These are phyloP conservation scores for Leptodermis oblonga DNA, from an alignment of 257 asterid genomes.

Conservation along the genomic window DNA sequence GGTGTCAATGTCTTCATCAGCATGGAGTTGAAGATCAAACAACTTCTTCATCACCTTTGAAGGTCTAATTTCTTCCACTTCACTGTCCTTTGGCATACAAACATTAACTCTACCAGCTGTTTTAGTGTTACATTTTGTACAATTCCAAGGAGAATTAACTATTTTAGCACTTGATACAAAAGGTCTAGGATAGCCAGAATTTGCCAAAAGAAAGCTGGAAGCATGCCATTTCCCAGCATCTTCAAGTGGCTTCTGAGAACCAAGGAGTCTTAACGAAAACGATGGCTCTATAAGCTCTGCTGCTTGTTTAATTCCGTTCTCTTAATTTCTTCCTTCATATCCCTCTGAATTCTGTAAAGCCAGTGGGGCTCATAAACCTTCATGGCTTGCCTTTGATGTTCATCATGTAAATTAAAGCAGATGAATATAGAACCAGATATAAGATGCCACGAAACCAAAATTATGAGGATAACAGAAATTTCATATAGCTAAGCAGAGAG, in stretches of 20 bases:
- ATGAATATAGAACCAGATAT: too few relatives aligned
- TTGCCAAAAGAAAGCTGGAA: constrained; percentile 43
- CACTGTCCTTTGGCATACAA: constrained; percentile 42
- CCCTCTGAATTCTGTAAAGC: constrained; percentile 75
- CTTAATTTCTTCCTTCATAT: constrained; percentile 75
- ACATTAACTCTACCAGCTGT: constrained; percentile 43
- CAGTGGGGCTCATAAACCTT: constrained; percentile 91
- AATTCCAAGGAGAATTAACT: constrained; percentile 60
- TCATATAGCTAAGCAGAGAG: too few relatives aligned
- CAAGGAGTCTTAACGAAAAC: constrained; percentile 60
- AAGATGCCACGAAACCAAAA: too few relatives aligned
- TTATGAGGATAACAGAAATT: too few relatives aligned
- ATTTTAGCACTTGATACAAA: constrained; percentile 50
- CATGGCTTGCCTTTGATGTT: too few relatives aligned
- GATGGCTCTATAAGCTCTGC: constrained; percentile 63
- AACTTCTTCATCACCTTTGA: constrained; percentile 71
- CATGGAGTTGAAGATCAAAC: constrained; percentile 89
- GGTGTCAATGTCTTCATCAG: constrained; percentile 63
- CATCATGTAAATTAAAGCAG: too few relatives aligned
- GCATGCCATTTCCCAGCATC: constrained; percentile 66
- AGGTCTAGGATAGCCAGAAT: constrained; percentile 46
- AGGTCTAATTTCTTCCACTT: constrained; percentile 59
- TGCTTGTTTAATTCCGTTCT: constrained; percentile 37
- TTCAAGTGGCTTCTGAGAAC: constrained; percentile 56
- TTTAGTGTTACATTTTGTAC: constrained; percentile 46